Percentiles rank a stretch among this genome's conserved stretches.
These are phyloP conservation scores for Zygosaccharomyces lentus DNA, from an alignment of 805 yeast species.

Conservation along the genomic window DNA sequence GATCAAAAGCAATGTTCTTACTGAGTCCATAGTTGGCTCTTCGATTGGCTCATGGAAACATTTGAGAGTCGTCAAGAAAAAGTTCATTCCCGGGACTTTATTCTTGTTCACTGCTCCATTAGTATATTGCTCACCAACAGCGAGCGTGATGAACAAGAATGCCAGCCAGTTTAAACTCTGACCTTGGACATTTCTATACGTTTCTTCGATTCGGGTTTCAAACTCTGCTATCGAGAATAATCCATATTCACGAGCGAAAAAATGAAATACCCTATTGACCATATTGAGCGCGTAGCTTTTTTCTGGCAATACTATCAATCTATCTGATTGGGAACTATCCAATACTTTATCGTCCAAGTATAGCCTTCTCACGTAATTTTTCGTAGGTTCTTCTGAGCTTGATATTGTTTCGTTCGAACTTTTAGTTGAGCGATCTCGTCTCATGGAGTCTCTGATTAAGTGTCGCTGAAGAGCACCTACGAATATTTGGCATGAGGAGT, in stretches of 20 bases:
- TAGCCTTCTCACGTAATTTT: background rate
- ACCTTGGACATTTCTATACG: conserved; percentile 1
- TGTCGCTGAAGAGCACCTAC: conserved; percentile 8
- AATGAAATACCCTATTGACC: conserved; percentile 5
- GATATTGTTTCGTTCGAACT: background rate
- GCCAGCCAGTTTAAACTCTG: conserved; percentile 15
- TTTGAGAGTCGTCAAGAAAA: conserved; percentile 32
- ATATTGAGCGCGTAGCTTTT: conserved; percentile 5
- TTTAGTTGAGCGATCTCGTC: background rate
- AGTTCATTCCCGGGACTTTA: conserved; percentile 24
- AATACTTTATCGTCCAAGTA: conserved; percentile 9
- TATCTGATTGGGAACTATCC: background rate
- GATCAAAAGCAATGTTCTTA: conserved; percentile 35
- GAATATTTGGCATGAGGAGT: conserved; percentile 8
- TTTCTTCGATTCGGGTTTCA: conserved; percentile 8
- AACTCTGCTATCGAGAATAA: conserved; percentile 7
- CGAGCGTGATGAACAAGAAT: conserved; percentile 23
- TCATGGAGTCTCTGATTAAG: background rate
- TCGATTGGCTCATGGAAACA: conserved; percentile 33
- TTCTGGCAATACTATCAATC: conserved; percentile 5
- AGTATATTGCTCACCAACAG: conserved; percentile 29
- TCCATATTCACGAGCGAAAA: conserved; percentile 9
- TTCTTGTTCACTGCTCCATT: conserved; percentile 9
- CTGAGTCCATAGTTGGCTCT: conserved; percentile 31
- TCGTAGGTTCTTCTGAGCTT: background rate